A percentile compares a stretch with the other conserved stretches of the same genome.
Conservation (phyloP, 257 asterid genomes). For the Apocynum venetum region DNA sequence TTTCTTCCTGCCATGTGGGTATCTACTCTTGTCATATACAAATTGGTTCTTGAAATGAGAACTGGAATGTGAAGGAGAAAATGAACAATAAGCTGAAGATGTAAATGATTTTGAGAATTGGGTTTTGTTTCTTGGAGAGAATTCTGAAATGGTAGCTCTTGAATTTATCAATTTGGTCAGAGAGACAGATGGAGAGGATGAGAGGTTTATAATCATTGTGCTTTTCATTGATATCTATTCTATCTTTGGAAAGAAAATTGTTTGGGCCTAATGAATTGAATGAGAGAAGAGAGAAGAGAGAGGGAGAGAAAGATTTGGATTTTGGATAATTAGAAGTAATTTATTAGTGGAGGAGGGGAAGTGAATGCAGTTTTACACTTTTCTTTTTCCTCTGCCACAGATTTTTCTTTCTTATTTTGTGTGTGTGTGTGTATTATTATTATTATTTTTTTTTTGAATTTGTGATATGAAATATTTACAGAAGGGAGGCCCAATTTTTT, state of each 20-base stretch:
- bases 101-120: conserved; percentile 27
- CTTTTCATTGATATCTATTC: not conserved
- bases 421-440: too few relatives aligned
- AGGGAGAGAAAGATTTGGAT: conserved; percentile 17
- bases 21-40: conserved; percentile 21
- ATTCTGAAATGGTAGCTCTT: conserved; percentile 41
- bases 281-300: conserved; percentile 16
- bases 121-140: conserved; percentile 28
- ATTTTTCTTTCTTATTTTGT: too few relatives aligned
- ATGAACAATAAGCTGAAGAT: conserved; percentile 19
- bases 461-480: too few relatives aligned
- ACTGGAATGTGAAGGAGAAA: conserved; percentile 26
- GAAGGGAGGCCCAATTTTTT: too few relatives aligned
- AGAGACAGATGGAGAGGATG: conserved; percentile 43
- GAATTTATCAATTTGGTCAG: conserved; percentile 41
- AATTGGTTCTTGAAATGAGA: conserved; percentile 38
- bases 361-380: conserved; percentile 31
- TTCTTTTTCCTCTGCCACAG: not conserved
- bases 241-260: conserved; percentile 19
- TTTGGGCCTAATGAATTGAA: conserved; percentile 18
- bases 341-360: conserved; percentile 72
- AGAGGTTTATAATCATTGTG: conserved; percentile 63
- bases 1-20: conserved; percentile 31
- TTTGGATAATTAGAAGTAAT: conserved; percentile 39
- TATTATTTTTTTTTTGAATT: too few relatives aligned